Base-by-base conservation (phyloP, 352 stramenopile genomes). In the Globisporangium viniferum region DNA sequence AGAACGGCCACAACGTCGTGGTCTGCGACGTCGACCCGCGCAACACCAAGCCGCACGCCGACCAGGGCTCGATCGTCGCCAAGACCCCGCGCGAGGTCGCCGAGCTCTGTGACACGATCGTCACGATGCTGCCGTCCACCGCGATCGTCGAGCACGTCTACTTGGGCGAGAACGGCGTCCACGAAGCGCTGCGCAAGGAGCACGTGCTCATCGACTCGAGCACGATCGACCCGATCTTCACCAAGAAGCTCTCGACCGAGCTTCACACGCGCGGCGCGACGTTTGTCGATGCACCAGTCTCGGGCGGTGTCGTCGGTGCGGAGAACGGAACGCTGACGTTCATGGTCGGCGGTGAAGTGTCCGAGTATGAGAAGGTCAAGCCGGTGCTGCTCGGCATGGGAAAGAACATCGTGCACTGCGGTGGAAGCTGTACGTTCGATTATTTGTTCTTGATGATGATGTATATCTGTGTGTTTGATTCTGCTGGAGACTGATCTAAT, bases 301-400 rank as follows among this genome's bases (percentile, higher is more conserved):
- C 93, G 62, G 97, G 97, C 35, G 97, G 96, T n/a, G 96, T 99
- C 18, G 90, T 91, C 15, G 97, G 96, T n/a, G 97, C 97, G 5
- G 84, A 96, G 73, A 95, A 97, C 67, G 96, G 81, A 31, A 99
- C 95, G 49, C 80, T 99, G 18, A 99, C 97, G n/a, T 99, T 99
- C 81, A 99, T 99, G 92, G 92, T 98, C 44, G 95, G 96, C 53
- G 91, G 89, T 59, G 73, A 80, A 46, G 59, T 64, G 15, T 64
- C 74, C 2, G 86, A 91, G 54, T 95, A 91, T 61, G 73, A 93
- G 51, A 68, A 75, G 10, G 79, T 93, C 58, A 92, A 92, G 76
- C 84, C 88, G 20, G 68, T 98, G 33, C 76, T 99, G 36, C 67
- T 89, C 61, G 73, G 77, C 20, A 99, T 99, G 97, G 97, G 97